Evolutionary conservation across 2,329 filamentous ascomycete species (phyloP), one percentile per base, ranked within the genome.

Genomic region (Aspergillus clavatus): DNA sequence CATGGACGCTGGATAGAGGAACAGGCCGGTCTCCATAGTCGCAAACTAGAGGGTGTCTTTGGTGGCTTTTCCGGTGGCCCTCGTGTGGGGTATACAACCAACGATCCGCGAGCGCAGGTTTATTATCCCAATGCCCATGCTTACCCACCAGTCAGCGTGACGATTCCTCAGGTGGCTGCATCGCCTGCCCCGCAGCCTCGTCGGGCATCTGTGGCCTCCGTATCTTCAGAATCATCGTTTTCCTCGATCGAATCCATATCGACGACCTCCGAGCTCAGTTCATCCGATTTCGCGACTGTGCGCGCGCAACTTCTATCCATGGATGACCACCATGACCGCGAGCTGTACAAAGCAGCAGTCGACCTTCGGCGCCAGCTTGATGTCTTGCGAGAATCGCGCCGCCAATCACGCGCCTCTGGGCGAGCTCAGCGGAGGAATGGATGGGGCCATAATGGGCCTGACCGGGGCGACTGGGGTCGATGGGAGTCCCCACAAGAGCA

Each of bases 1-100:
- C 64, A 63, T 51, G 64, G 62, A 26, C 58, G 62, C 8, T 68
- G 66, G 58, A 50, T 69, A 7, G 66, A 71, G 51, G 57, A 68
- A 38, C 66, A 70, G 35, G 64, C 65, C 6, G 55, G 62, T 7
- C 48, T 61, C 3, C 46, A 57, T 22, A 55, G 58, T 5, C 55
- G 58, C 10, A 67, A 65, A 40, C 36, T 52, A 23, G 56, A 57
- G 43, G 47, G 53, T 35, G 44, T 47, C 3, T 55, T 53, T 42
- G 33, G 50, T 39, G 50, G 55, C 19, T 48, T 54, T 33, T 19
- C 42, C 40, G 28, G 29, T 24, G 46, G 39, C 11, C 52, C 51
- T 16, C 37, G 41, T 21, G 43, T 42, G 21, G 37, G 51, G 14
- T 59, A 54, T 58, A 40, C 39, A 2, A 33, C 36, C 19, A 12